Conservation (phyloP, 2,329 filamentous ascomycete species). For the Chaetomium sp. region DNA sequence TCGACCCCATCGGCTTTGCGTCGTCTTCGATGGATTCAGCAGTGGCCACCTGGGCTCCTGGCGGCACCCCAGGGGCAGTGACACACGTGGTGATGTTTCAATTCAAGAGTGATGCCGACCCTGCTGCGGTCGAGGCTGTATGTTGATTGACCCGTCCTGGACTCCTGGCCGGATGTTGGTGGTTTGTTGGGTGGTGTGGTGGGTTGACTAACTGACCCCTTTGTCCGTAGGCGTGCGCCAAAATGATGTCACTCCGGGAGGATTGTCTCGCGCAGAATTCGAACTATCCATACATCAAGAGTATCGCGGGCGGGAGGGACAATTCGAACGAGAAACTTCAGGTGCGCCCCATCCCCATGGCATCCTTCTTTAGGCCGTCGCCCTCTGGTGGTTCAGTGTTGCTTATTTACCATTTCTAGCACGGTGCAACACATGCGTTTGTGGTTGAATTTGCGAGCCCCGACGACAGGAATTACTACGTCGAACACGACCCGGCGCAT, state of each 20-base stretch:
- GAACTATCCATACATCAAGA: slow-evolving; percentile 53
- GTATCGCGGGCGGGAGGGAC: slow-evolving; percentile 52
- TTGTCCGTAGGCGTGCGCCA: slow-evolving; percentile 8
- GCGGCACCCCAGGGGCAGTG: slow-evolving; percentile 4
- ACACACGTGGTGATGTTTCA: slow-evolving; percentile 21
- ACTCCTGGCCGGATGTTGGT: too few species aligned
- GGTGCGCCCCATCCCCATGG: slow-evolving; percentile 34
- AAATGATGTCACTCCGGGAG: slow-evolving; percentile 51
- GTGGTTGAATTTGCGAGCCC: slow-evolving; percentile 34
- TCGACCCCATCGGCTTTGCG: slow-evolving; percentile 19
- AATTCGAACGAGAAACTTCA: slow-evolving; percentile 56
- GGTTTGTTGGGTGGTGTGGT: too few species aligned
- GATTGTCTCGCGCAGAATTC: slow-evolving; percentile 54
- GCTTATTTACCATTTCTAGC: slow-evolving; percentile 22
- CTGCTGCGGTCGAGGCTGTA: slow-evolving; percentile 13
- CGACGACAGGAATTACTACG: slow-evolving; percentile 38
- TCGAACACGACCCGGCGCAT: slow-evolving; percentile 34
- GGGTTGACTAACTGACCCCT: too few species aligned
- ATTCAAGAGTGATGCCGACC: slow-evolving; percentile 14
- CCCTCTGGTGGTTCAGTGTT: neutral
- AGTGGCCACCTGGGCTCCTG: slow-evolving; percentile 2
- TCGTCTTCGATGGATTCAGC: slow-evolving; percentile 12
- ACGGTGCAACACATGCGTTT: slow-evolving; percentile 38
- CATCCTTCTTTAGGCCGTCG: neutral
- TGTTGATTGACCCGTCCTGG: neutral